Evolutionary conservation across 192 early-diverging fungal genomes (phyloP).

Genomic region (Mortierella antarctica): DNA sequence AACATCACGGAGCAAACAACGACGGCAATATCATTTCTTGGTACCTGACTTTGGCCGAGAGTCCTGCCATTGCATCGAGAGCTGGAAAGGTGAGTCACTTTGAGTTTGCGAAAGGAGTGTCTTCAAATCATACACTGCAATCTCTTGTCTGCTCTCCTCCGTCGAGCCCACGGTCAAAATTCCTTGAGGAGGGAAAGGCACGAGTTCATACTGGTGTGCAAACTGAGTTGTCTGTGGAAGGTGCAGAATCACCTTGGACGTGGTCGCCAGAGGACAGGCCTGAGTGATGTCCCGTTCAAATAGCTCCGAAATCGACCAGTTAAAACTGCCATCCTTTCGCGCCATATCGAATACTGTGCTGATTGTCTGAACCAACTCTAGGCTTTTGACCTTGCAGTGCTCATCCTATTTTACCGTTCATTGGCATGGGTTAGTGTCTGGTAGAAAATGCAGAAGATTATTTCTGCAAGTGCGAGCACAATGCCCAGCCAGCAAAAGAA

Average conservation of each 20-base stretch:
- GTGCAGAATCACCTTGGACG: conserved; percentile 55
- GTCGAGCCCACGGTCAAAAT: conserved; percentile 16
- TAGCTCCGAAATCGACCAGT: conserved; percentile 62
- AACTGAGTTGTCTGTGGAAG: conserved; percentile 36
- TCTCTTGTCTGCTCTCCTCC: conserved; percentile 12
- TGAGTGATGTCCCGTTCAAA: conserved; percentile 59
- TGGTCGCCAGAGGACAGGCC: conserved; percentile 63
- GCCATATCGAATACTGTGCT: conserved; percentile 85
- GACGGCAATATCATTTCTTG: background rate
- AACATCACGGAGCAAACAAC: background rate
- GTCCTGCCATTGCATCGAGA: conserved; percentile 66
- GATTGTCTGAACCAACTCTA: conserved; percentile 79
- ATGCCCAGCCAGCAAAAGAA: too few species aligned
- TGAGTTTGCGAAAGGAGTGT: background rate
- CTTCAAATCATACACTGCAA: conserved; percentile 62
- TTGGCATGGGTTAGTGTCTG: background rate
- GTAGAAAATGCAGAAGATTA: too few species aligned
- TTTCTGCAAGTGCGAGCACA: too few species aligned
- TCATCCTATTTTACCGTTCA: conserved; percentile 55
- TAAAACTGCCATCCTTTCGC: conserved; percentile 56
- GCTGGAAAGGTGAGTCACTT: conserved; percentile 31
- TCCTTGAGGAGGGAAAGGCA: conserved; percentile 12
- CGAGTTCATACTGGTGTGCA: conserved; percentile 23
- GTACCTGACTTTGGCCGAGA: conserved; percentile 59
- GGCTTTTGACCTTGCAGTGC: conserved; percentile 56